A percentile compares a stretch with the other conserved stretches of the same genome.
Conservation (phyloP, 352 stramenopile genomes). For the Phytophthora hybrid region DNA sequence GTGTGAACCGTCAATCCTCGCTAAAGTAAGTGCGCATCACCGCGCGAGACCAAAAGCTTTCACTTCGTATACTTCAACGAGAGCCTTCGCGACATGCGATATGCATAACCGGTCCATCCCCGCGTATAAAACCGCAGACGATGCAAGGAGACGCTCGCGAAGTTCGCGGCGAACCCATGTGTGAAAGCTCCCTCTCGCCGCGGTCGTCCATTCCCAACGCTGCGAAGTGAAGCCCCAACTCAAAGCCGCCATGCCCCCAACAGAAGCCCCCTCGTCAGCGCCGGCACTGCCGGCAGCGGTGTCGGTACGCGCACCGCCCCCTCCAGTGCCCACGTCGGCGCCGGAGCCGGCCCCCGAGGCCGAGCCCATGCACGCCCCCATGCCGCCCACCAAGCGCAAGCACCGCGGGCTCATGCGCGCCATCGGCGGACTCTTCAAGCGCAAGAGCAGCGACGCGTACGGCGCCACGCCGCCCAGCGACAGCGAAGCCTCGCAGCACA, state of each 20-base stretch:
- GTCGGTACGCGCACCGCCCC: slow-evolving; percentile 18
- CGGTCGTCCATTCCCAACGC: slow-evolving; percentile 31
- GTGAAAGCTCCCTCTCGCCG: slow-evolving; percentile 1
- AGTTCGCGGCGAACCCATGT: slow-evolving; percentile 26
- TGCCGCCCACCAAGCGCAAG: slow-evolving; percentile 37
- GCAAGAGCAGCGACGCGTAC: slow-evolving; percentile 42
- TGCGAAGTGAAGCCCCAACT: slow-evolving; percentile 3
- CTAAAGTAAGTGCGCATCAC: slow-evolving; percentile 4
- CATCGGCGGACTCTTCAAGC: slow-evolving; percentile 60
- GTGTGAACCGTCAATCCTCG: not conserved
- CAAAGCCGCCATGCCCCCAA: slow-evolving; percentile 11
- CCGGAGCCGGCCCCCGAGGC: slow-evolving; percentile 14
- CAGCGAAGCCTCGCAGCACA: slow-evolving; percentile 46
- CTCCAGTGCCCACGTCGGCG: slow-evolving; percentile 13
- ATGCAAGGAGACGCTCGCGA: not conserved
- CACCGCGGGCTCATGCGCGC: slow-evolving; percentile 55
- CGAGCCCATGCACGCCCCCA: slow-evolving; percentile 2
- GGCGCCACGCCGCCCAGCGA: slow-evolving; percentile 23
- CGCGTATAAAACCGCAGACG: slow-evolving; percentile 11
- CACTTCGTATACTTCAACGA: slow-evolving; percentile 2
- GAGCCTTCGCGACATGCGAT: slow-evolving; percentile 19
- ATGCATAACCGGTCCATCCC: slow-evolving; percentile 4
- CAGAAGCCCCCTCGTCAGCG: slow-evolving; percentile 6
- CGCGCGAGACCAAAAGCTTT: not conserved
- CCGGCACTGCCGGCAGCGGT: not conserved